phyloP scores from a whole-genome alignment of 352 stramenopile genomes.

The Aphanomyces astaci region DNA sequence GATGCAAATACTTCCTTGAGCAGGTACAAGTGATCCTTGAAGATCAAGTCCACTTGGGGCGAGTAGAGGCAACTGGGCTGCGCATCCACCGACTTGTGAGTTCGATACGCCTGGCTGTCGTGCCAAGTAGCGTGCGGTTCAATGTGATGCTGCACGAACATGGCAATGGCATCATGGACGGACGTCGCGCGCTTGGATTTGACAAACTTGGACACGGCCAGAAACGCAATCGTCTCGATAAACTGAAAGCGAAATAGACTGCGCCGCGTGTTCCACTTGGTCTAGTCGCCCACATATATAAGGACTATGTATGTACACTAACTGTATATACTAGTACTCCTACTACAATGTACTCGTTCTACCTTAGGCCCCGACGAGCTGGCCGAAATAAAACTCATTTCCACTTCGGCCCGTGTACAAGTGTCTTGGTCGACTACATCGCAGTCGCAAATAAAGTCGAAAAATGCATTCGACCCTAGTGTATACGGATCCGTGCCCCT shows the following conservation, averaged over 20 bases:
- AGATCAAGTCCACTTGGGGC: conserved; percentile 3
- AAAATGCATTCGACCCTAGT: conserved; percentile 22
- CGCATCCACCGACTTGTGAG: not conserved
- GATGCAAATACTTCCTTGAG: conserved; percentile 11
- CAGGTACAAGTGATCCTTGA: conserved; percentile 20
- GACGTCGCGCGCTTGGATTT: conserved; percentile 19
- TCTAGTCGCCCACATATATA: too few relatives aligned
- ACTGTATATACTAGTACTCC: too few relatives aligned
- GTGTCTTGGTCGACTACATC: conserved; percentile 22
- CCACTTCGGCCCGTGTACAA: conserved; percentile 23
- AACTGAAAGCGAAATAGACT: conserved; percentile 23
- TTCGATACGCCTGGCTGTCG: conserved; percentile 15
- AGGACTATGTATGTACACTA: too few relatives aligned
- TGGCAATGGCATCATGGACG: not conserved
- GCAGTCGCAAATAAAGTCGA: conserved; percentile 19
- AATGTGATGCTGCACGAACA: conserved; percentile 8
- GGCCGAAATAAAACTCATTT: conserved; percentile 24
- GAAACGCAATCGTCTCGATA: conserved; percentile 6
- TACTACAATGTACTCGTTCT: too few relatives aligned
- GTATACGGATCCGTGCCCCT: conserved; percentile 20
- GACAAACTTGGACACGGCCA: conserved; percentile 18
- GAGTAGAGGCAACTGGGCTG: not conserved
- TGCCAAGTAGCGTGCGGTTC: not conserved
- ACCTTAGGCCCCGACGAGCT: conserved; percentile 21
- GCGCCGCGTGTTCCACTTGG: conserved; percentile 18